These are phyloP conservation scores for Phytopythium ostracodes DNA, from an alignment of 352 stramenopile genomes.

Conservation along the genomic window DNA sequence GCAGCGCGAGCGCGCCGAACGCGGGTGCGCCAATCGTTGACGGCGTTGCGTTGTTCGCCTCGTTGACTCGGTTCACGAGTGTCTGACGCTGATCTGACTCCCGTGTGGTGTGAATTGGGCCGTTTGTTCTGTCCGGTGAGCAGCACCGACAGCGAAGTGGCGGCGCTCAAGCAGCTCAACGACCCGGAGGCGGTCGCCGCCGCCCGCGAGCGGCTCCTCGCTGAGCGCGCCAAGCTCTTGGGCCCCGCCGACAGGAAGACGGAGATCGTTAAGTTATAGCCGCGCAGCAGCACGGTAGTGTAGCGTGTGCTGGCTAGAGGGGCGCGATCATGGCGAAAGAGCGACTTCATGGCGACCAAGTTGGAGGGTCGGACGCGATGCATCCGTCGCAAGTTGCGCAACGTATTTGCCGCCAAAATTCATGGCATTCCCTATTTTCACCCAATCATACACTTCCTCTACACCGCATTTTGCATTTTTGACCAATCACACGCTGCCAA, in stretches of 20 bases:
- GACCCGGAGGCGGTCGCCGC: slow-evolving; percentile 21
- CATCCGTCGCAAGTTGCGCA: too few species aligned
- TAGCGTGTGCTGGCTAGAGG: too few species aligned
- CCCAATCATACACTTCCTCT: not conserved
- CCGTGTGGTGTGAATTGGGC: not conserved
- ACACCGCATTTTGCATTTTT: not conserved
- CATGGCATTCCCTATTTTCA: too few species aligned
- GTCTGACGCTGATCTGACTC: not conserved
- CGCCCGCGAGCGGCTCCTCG: slow-evolving; percentile 16
- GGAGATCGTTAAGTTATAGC: slow-evolving; percentile 40
- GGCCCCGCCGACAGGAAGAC: slow-evolving; percentile 22
- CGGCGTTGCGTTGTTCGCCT: not conserved
- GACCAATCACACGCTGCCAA: not conserved
- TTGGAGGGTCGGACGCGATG: too few species aligned
- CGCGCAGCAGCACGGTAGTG: too few species aligned
- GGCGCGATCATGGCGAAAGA: too few species aligned
- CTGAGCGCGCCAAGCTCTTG: slow-evolving; percentile 19
- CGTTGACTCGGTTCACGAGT: not conserved
- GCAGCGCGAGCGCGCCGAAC: slow-evolving; percentile 14
- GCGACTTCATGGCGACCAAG: not conserved
- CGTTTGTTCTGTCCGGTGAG: not conserved
- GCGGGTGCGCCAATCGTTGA: slow-evolving; percentile 8
- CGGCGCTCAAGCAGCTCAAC: slow-evolving; percentile 14
- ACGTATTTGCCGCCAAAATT: too few species aligned
- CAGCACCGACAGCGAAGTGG: slow-evolving; percentile 18